phyloP scores from a whole-genome alignment of 1,284 basidiomycete genomes.

The Puccinia triticina region DNA sequence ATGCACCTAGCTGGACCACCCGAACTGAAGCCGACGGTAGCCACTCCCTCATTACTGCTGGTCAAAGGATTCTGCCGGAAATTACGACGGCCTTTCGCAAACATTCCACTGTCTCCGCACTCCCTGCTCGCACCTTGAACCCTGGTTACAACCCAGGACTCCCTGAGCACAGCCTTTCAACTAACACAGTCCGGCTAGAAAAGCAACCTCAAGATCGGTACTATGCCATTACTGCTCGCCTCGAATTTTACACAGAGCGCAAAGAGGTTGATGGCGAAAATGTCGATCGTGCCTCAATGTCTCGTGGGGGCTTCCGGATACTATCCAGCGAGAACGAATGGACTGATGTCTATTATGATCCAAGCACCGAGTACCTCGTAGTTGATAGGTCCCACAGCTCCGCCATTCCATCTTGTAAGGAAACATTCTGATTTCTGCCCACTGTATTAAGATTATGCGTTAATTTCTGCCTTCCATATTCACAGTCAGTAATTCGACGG shows the following conservation, averaged over 20 bases:
- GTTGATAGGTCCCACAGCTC: constrained; percentile 52
- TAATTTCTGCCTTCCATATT: neutral
- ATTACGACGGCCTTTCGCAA: constrained; percentile 53
- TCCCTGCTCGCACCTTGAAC: constrained; percentile 19
- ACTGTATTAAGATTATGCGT: neutral
- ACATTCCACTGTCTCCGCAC: constrained; percentile 51
- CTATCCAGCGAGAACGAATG: constrained; percentile 55
- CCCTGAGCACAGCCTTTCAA: constrained; percentile 50
- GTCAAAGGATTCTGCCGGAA: constrained; percentile 55
- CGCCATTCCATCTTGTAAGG: constrained; percentile 54
- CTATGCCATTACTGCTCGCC: constrained; percentile 47
- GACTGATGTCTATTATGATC: constrained; percentile 55
- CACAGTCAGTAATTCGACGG: constrained; percentile 53
- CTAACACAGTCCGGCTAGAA: constrained; percentile 48
- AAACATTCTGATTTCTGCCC: neutral
- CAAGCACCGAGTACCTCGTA: constrained; percentile 52
- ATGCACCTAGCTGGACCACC: constrained; percentile 53
- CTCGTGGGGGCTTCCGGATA: constrained; percentile 53
- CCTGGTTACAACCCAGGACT: neutral
- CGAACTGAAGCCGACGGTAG: constrained; percentile 53
- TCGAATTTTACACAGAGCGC: constrained; percentile 8
- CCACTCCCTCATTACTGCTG: constrained; percentile 54
- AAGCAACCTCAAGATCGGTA: constrained; percentile 44
- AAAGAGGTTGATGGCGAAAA: neutral
- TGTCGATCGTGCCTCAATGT: constrained; percentile 7